Evolutionary conservation across 495 filamentous ascomycete genomes (phyloP), one percentile per base, ranked within the genome.

Genomic region (Penicillium desertorum): DNA sequence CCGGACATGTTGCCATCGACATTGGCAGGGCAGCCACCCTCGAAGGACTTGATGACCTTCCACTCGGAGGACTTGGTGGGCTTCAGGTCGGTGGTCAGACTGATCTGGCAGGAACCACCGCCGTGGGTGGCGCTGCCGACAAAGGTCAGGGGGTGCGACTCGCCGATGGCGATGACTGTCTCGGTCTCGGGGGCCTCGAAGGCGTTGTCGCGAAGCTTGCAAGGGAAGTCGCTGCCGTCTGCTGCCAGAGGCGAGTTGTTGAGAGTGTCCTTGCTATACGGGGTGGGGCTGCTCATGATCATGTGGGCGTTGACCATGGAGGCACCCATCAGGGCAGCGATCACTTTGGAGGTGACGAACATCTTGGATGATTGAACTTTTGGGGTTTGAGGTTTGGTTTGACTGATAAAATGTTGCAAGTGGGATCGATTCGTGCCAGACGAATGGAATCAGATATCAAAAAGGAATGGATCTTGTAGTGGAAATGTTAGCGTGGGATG

Each of bases 81-180:
- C 61, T 79, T 61, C 52, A 76, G 77, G 59, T 95, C 91, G 55
- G 86, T 86, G 29, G 91, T 92, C 68, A 96, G 74, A 36, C 84
- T 87, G 61, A 97, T 73, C 70, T 97, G 92, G 75, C 92, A 96
- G 17, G 88, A 92, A 20, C 92, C 92, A 50, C 92, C 92, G 47
- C 91, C 92, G 67, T 97, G 92, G 12, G 84, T 83, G 4, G 92
- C 92, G 56, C 67, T 67, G 25, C 77, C 77, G 7, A 59, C 36
- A 51, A 79, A 74, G 27, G 59, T 61, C 42, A 79, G 46, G 2
- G 55, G 23, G 43, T 70, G 64, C 11, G 36, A 9, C 29, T 66
- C 58, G 25, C 77, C 76, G 30, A 70, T 61, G 6, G 58, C 61
- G 55, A 75, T 69, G 7, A 47, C 57, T 23, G 75, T 79, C 49